phyloP scores from a whole-genome alignment of 2,329 filamentous ascomycete genomes.

The Cryphonectria naterciae region DNA sequence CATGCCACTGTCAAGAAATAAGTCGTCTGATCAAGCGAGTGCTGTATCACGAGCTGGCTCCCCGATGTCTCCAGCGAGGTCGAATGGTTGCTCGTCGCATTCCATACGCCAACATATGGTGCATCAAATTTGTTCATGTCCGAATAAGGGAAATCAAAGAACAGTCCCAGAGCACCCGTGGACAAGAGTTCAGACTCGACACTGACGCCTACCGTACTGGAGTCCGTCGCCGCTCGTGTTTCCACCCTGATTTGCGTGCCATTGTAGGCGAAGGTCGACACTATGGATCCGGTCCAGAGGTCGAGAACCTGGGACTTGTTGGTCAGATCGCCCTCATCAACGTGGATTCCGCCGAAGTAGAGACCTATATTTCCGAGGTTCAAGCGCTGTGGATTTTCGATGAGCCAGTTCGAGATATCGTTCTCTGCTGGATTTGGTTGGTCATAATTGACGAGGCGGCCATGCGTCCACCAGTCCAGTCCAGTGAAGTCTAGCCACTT shows the following conservation, averaged over 20 bases:
- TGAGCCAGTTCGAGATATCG: constrained; percentile 48
- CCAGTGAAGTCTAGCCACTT: constrained; percentile 43
- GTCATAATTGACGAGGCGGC: constrained; percentile 46
- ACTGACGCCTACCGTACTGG: constrained; percentile 49
- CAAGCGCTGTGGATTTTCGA: constrained; percentile 55
- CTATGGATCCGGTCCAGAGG: constrained; percentile 51
- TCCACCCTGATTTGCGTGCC: constrained; percentile 45
- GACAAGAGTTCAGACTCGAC: constrained; percentile 47
- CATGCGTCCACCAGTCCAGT: constrained; percentile 49
- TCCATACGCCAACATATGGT: constrained; percentile 57
- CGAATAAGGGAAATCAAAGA: constrained; percentile 57
- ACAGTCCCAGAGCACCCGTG: constrained; percentile 46
- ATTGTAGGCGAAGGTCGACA: constrained; percentile 49
- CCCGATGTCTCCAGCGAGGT: constrained; percentile 40
- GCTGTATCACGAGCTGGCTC: constrained; percentile 44
- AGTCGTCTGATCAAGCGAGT: constrained; percentile 47
- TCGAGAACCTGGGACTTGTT: constrained; percentile 49
- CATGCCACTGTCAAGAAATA: constrained; percentile 48
- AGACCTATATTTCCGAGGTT: constrained; percentile 55
- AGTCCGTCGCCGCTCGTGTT: constrained; percentile 50
- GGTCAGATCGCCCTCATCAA: constrained; percentile 46
- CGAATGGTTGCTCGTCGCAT: constrained; percentile 49
- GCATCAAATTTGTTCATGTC: constrained; percentile 57
- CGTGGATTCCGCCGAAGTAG: constrained; percentile 44
- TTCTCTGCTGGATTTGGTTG: constrained; percentile 46